Evolutionary conservation across 2,329 filamentous ascomycete species (phyloP).

Genomic region (Aspergillus luchuensis): DNA sequence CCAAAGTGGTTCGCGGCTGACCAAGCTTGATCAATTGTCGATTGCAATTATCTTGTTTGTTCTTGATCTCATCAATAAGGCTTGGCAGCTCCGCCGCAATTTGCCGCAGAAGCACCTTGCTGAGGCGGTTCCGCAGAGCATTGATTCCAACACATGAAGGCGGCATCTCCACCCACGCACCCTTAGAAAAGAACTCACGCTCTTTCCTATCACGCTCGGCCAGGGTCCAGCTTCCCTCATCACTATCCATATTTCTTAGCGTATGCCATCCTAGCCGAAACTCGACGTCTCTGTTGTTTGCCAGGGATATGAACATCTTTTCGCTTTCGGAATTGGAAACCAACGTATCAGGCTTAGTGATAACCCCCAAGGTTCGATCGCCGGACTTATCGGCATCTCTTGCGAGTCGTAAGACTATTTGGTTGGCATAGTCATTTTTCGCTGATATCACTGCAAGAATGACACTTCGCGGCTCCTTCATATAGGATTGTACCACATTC

Average conservation of each 20-base stretch:
- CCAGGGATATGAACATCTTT: constrained; percentile 40
- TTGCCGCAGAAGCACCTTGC: constrained; percentile 36
- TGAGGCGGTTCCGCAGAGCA: constrained; percentile 34
- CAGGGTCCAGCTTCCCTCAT: constrained; percentile 32
- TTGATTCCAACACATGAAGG: constrained; percentile 27
- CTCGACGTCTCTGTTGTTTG: constrained; percentile 46
- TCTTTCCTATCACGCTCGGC: constrained; percentile 34
- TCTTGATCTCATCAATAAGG: constrained; percentile 41
- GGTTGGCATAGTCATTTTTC: constrained; percentile 46
- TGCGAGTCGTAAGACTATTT: constrained; percentile 44
- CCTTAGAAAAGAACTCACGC: constrained; percentile 33
- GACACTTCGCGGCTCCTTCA: constrained; percentile 47
- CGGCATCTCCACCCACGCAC: constrained; percentile 31
- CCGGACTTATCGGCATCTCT: constrained; percentile 34
- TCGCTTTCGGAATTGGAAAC: constrained; percentile 41
- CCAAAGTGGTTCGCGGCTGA: constrained; percentile 24
- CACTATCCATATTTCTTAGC: constrained; percentile 47
- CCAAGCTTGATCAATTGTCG: constrained; percentile 29
- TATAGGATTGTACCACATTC: constrained; percentile 47
- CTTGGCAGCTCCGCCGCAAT: constrained; percentile 38
- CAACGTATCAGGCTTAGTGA: constrained; percentile 52
- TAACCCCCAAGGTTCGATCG: constrained; percentile 47
- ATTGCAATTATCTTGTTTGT: constrained; percentile 38
- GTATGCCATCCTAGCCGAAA: constrained; percentile 55
- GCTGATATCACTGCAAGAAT: constrained; percentile 52